Conservation (phyloP, 2,329 filamentous ascomycete species). For the Microsporum canis region DNA sequence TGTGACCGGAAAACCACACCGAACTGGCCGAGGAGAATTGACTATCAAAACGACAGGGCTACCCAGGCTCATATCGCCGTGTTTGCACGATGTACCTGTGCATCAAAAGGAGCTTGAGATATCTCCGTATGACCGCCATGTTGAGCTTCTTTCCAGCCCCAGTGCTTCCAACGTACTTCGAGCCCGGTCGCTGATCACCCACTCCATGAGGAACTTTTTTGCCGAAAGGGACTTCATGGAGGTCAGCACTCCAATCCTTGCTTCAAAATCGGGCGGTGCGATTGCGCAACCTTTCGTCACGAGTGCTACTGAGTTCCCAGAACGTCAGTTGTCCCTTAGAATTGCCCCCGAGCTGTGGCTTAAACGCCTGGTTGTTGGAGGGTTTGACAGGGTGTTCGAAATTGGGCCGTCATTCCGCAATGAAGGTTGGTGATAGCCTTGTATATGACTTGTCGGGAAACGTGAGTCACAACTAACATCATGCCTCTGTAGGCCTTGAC, state of each 20-base stretch:
- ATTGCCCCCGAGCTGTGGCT: conserved; percentile 94
- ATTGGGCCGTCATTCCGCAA: conserved; percentile 89
- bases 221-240: conserved; percentile 64
- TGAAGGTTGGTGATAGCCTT: conserved; percentile 47
- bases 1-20: conserved; percentile 57
- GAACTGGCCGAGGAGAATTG: conserved; percentile 62
- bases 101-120: conserved; percentile 59
- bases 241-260: conserved; percentile 82
- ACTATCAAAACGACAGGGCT: conserved; percentile 58
- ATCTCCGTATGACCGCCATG: conserved; percentile 64
- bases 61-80: conserved; percentile 63
- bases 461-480: conserved; percentile 10
- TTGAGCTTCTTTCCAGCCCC: conserved; percentile 72
- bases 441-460: background rate
- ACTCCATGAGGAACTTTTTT: conserved; percentile 62
- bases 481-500: conserved; percentile 48
- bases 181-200: conserved; percentile 62
- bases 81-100: conserved; percentile 66
- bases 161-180: conserved; percentile 57
- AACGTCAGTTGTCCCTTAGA: conserved; percentile 61
- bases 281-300: conserved; percentile 79
- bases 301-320: conserved; percentile 60
- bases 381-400: conserved; percentile 81
- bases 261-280: conserved; percentile 73
- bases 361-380: conserved; percentile 81